Conservation (phyloP, 495 filamentous ascomycete species). For the Penicillium ochrochloron region DNA sequence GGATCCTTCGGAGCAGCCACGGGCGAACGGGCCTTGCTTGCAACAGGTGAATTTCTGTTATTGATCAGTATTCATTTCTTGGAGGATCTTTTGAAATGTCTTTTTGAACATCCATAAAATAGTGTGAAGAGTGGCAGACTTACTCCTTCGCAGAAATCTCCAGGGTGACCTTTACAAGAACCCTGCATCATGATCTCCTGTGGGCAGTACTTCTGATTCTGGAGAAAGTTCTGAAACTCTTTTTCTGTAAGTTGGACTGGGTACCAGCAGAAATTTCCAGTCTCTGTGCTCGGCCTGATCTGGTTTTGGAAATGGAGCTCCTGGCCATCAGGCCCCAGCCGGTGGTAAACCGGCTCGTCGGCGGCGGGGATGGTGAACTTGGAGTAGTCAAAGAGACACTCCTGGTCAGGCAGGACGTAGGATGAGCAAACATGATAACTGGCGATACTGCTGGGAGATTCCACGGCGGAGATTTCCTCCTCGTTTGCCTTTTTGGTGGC, state of each 20-base stretch:
- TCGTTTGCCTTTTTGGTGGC: not conserved
- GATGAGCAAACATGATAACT: not conserved
- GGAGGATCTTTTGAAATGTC: not conserved
- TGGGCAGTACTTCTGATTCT: not conserved
- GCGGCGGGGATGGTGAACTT: not conserved
- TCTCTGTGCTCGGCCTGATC: not conserved
- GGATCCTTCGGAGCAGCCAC: not conserved
- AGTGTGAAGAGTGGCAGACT: not conserved
- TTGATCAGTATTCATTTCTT: not conserved
- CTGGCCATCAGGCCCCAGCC: not conserved
- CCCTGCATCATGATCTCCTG: not conserved
- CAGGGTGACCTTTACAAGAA: constrained; percentile 3
- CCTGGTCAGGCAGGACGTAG: not conserved
- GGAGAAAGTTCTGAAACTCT: not conserved
- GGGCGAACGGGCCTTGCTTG: too few relatives aligned
- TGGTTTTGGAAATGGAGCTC: not conserved
- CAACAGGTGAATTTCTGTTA: constrained; percentile 5
- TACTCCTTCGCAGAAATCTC: not conserved
- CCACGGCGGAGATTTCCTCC: not conserved
- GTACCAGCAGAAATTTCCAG: not conserved
- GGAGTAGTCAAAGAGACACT: not conserved
- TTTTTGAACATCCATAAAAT: not conserved
- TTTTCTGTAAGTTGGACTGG: not conserved
- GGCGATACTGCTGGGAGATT: not conserved
- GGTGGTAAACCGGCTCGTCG: not conserved